A percentile compares a stretch with the other conserved stretches of the same genome.
Evolutionary conservation across 768 basidiomycete species (phyloP).

Genomic region (Pulveroboletus ravenelii): DNA sequence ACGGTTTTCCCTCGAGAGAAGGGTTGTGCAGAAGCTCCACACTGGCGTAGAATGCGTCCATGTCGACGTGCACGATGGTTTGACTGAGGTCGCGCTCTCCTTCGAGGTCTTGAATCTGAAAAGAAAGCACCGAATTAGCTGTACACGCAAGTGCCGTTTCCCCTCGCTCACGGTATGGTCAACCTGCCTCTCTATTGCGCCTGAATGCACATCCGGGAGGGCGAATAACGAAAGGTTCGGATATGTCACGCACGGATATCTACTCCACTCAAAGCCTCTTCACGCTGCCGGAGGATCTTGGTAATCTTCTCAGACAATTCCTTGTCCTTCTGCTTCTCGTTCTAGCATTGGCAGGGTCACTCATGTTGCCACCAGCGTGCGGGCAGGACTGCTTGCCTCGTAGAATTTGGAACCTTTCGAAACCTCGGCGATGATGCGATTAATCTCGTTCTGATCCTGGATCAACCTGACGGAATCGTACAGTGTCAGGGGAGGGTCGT

Average conservation of each 20-base stretch:
- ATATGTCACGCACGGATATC: conserved; percentile 47
- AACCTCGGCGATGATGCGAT: conserved; percentile 82
- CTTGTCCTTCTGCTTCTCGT: conserved; percentile 87
- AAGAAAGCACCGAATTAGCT: not conserved
- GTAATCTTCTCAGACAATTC: conserved; percentile 75
- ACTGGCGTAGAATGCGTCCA: conserved; percentile 89
- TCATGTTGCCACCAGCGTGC: not conserved
- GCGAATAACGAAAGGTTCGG: not conserved
- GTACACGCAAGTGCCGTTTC: not conserved
- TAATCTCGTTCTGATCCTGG: conserved; percentile 79
- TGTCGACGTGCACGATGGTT: conserved; percentile 89
- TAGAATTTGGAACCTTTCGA: conserved; percentile 94
- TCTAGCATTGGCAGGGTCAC: conserved; percentile 38
- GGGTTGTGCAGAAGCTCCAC: conserved; percentile 71
- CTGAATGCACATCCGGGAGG: conserved; percentile 29
- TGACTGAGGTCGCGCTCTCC: conserved; percentile 72
- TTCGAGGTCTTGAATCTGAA: conserved; percentile 65
- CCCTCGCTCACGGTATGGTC: conserved; percentile 62
- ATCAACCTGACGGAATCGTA: conserved; percentile 45
- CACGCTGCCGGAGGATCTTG: conserved; percentile 59
- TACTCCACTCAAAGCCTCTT: conserved; percentile 50
- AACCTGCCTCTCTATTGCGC: conserved; percentile 55
- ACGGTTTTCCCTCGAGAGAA: conserved; percentile 63
- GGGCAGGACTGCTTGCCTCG: conserved; percentile 45
- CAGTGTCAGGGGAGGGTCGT: conserved; percentile 6